Base-by-base conservation (phyloP, 208 protist genomes). In the Wallacemonas sp. region DNA sequence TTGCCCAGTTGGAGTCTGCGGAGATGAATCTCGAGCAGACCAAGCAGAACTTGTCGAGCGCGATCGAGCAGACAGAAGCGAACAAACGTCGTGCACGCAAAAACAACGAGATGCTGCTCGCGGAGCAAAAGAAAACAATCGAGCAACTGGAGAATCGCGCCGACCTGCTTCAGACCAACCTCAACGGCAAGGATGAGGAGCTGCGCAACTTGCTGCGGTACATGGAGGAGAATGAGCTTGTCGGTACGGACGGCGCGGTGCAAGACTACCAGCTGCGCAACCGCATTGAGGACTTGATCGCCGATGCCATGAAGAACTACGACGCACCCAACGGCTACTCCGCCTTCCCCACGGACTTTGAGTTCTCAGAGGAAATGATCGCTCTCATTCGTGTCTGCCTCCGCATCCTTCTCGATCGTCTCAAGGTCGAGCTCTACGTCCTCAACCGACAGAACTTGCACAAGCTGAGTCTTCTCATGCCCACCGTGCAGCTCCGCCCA, bases 371-470 rank as follows among this genome's bases (percentile, higher is more conserved):
- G 19, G 82, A 88, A 65, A 68, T 87, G 56, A 47, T 81, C 59
- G 70, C 85, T 12, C 77, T 91, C 49, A 88, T 91, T 55, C 76
- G 79, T 42, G 59, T 86, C 8, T 80, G 77, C 45, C 70, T 91
- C 39, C 85, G 82, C 51, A 85, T 86, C 19, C 65, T 91, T 58
- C 65, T 91, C 34, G 82, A 88, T 63, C 76, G 79, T 12, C 73
- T 91, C 27, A 91, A 91, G 79, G 72, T 87, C 39, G 85, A 88
- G 65, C 74, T 91, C 30, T 88, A 87, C 68, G 85, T 88, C 31
- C 60, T 91, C 28, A 91, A 91, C 62, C 71, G 77, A 24, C 82
- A 86, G 56, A 86, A 71, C 68, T 51, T 91, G 68, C 82, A 86
- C 62, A 79, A 77, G 54, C 78, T 83, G 36, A 39, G 66, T 30